Evolutionary conservation across 805 yeast genomes (phyloP), one percentile per base, ranked within the genome.

Genomic region (Hanseniaspora vineae): DNA sequence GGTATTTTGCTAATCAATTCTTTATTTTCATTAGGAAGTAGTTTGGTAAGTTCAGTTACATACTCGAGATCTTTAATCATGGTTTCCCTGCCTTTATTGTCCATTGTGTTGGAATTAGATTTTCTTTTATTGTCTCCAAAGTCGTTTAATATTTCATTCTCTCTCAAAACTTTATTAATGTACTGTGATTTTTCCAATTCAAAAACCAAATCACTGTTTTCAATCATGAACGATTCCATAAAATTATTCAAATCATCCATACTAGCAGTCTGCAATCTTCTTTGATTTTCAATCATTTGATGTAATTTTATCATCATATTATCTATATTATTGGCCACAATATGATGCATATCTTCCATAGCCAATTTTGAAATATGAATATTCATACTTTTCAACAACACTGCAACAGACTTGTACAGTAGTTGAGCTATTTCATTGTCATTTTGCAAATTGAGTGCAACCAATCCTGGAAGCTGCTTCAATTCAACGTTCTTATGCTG

Each of bases 211-310:
- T 66, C 76, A 1, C 54, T 37, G 13, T 70, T 59, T 4, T 63
- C 50, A 17, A 82, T 55, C 31, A 66, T 59, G 33, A 72, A 74
- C 11, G 72, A 69, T 35, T 64, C 59, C 1, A 76, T 53, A 44
- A 78, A 58, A 45, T 77, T 54, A 19, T 63, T 60, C 11, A 79
- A 48, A 59, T 83, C 89, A 31, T 64, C 65, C 17, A 71, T 64
- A 0, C 81, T 13, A 13, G 20, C 66, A 1, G 82, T 78, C n/a
- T 59, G 58, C 17, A 68, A 65, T 45, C 88, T 70, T 54, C 90
- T 67, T 59, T 82, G 89, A 1, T 75, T 61, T 48, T 77, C 78
- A 2, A 80, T 70, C 33, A 76, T 60, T 50, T 71, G 71, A 44
- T 75, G 76, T 23, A 82, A 54, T 31, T 69, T 62, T 2, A 57